Base-by-base conservation (phyloP, 306 rosid species). In the Boehmeria nivea region DNA sequence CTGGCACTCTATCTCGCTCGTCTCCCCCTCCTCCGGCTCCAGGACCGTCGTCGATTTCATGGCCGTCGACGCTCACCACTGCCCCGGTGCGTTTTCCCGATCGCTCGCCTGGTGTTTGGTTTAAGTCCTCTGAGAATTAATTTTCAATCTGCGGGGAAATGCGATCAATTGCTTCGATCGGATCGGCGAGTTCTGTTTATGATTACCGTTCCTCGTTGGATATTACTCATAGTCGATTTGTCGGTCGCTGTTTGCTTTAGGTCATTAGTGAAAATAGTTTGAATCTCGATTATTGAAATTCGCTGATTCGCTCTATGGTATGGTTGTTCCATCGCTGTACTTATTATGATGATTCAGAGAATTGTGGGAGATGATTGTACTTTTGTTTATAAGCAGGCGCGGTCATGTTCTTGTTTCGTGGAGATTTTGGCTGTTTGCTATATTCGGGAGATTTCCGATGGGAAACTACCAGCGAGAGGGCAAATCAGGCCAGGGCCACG, bases 381-480 rank as follows among this genome's bases (percentile, higher is more conserved):
- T 44, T 23, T 3, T 40, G 62, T 40, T 39, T 13, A 31, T 17
- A 19, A 17, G 31, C 43, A 85, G 94, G 86, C 51, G 83, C 94
- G 2, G 60, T 79, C 34, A 82, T 85, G 87, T 59, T 85, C 48
- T 61, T 85, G 64, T 76, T 82, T 23, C 89, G 87, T 31, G 89
- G 89, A 19, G 82, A 82, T 17, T 85, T 79, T 68, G 89, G 89
- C 0, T 77, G 79, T 62, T 64, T 75, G 70, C 74, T 85, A 34
- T 70, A 72, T 28, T 82, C 89, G 0, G 94, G 94, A 0, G 94
- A 85, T 53, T 85, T 85, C 48, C 84, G 94, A 0, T 82, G 89
- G 94, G 94, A 85, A 49, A 44, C 53, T 7, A 33, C 6, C 12
- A 64, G 77, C 44, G 76, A 74, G 31, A 79, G 71, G 72, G 81